Evolutionary conservation across 2,329 filamentous ascomycete species (phyloP).

Genomic region (Sporothrix curviconia): DNA sequence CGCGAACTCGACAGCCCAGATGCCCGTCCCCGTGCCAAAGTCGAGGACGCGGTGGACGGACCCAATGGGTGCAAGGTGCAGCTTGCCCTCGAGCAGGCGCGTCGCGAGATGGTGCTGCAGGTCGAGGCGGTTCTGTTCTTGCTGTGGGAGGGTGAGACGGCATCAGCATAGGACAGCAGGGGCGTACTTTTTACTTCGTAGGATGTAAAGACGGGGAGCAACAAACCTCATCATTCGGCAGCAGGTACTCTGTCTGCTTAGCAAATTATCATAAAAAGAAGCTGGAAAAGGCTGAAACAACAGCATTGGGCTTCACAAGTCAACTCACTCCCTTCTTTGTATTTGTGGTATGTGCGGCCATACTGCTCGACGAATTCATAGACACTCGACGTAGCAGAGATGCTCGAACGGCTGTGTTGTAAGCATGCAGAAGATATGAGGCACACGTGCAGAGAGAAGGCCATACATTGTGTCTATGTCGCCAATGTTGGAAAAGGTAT

Average conservation of each 20-base stretch:
- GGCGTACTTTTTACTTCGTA: background rate
- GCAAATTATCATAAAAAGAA: too few relatives aligned
- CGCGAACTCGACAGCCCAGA: constrained; percentile 20
- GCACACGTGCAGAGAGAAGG: background rate
- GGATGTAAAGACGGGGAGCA: too few relatives aligned
- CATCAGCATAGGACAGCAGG: background rate
- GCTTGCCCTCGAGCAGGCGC: constrained; percentile 6
- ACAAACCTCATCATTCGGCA: constrained; percentile 14
- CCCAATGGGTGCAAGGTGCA: background rate
- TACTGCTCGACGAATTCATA: constrained; percentile 16
- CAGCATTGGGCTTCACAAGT: background rate
- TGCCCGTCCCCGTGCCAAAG: constrained; percentile 20
- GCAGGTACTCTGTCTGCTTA: constrained; percentile 8
- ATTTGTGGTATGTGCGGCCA: constrained; percentile 16
- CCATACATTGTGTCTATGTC: constrained; percentile 6
- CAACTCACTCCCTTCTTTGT: constrained; percentile 16
- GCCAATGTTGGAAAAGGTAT: constrained; percentile 6
- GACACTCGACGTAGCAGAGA: constrained; percentile 9
- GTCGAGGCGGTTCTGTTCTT: constrained; percentile 16
- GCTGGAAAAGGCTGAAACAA: background rate
- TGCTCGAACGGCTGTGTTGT: constrained; percentile 13
- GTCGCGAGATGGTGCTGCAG: constrained; percentile 14
- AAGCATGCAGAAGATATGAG: background rate
- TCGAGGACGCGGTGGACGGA: constrained; percentile 12
- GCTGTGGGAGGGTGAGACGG: background rate